These are phyloP conservation scores for Austroboletus olivaceoglutinosus DNA, from an alignment of 1,284 basidiomycete genomes.

Conservation along the genomic window DNA sequence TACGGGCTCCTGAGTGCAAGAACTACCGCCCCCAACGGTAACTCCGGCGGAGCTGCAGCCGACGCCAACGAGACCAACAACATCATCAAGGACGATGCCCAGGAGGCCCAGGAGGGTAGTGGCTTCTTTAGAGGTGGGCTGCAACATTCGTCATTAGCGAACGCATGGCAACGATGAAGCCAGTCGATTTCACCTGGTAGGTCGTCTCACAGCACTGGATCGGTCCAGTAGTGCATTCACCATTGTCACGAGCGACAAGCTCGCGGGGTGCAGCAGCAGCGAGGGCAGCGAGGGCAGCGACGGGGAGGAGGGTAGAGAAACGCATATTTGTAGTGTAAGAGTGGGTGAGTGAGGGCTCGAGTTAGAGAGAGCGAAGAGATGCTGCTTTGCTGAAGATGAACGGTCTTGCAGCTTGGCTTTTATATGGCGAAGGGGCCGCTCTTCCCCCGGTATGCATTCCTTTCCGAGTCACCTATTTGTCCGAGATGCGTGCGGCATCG, in stretches of 20 bases:
- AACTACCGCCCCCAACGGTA: not conserved
- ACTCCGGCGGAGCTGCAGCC: not conserved
- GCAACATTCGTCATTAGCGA: not conserved
- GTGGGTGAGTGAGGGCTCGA: too few species aligned
- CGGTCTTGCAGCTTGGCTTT: not conserved
- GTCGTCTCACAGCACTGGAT: not conserved
- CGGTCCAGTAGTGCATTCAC: not conserved
- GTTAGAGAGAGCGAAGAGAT: too few species aligned
- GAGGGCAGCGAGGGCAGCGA: not conserved
- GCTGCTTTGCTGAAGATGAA: not conserved
- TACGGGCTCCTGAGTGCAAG: not conserved
- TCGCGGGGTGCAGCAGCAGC: not conserved
- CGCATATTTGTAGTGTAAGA: too few species aligned
- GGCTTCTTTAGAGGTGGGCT: not conserved
- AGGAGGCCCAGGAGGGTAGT: not conserved
- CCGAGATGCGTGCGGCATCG: not conserved
- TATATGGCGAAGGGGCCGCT: not conserved
- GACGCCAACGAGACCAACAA: not conserved
- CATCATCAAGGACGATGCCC: not conserved
- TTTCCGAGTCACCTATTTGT: not conserved
- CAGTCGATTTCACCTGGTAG: not conserved
- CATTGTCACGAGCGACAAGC: not conserved
- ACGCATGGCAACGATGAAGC: not conserved
- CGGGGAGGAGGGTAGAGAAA: not conserved
- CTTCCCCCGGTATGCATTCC: not conserved